Evolutionary conservation across 2,329 filamentous ascomycete genomes (phyloP).

Genomic region (Whalleya microplaca): DNA sequence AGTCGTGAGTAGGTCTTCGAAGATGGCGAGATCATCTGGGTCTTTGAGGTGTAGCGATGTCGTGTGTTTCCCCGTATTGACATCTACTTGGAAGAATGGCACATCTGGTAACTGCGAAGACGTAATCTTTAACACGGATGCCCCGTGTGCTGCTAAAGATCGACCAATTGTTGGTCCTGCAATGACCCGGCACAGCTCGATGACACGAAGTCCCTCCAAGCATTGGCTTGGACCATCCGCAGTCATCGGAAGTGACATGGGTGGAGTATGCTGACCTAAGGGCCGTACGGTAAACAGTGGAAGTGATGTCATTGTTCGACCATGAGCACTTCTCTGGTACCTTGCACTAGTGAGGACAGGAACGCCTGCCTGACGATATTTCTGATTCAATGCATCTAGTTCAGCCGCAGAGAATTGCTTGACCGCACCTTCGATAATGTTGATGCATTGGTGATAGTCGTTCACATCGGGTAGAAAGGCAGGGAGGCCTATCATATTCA

Average conservation of each 20-base stretch:
- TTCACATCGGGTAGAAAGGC: slow-evolving; percentile 63
- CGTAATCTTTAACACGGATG: slow-evolving; percentile 74
- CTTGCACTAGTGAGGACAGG: slow-evolving; percentile 62
- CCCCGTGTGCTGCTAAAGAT: slow-evolving; percentile 75
- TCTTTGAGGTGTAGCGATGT: slow-evolving; percentile 66
- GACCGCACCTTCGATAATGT: slow-evolving; percentile 62
- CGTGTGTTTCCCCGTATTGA: slow-evolving; percentile 72
- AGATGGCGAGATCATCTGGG: slow-evolving; percentile 52
- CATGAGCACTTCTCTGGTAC: slow-evolving; percentile 61
- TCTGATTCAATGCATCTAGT: slow-evolving; percentile 61
- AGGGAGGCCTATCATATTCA: slow-evolving; percentile 71
- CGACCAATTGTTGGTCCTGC: slow-evolving; percentile 74
- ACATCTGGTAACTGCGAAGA: slow-evolving; percentile 70
- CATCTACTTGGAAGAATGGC: slow-evolving; percentile 73
- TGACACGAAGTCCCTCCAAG: slow-evolving; percentile 68
- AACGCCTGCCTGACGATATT: slow-evolving; percentile 62
- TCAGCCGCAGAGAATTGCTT: slow-evolving; percentile 57
- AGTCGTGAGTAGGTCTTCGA: slow-evolving; percentile 62
- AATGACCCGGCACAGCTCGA: slow-evolving; percentile 77
- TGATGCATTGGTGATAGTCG: slow-evolving; percentile 61
- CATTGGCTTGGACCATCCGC: slow-evolving; percentile 39
- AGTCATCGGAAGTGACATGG: slow-evolving; percentile 43
- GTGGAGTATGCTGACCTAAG: slow-evolving; percentile 55
- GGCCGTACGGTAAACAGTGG: slow-evolving; percentile 54
- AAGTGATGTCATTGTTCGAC: slow-evolving; percentile 43